Conservation (phyloP, 768 basidiomycete species). For the Pulveroboletus ravenelii region DNA sequence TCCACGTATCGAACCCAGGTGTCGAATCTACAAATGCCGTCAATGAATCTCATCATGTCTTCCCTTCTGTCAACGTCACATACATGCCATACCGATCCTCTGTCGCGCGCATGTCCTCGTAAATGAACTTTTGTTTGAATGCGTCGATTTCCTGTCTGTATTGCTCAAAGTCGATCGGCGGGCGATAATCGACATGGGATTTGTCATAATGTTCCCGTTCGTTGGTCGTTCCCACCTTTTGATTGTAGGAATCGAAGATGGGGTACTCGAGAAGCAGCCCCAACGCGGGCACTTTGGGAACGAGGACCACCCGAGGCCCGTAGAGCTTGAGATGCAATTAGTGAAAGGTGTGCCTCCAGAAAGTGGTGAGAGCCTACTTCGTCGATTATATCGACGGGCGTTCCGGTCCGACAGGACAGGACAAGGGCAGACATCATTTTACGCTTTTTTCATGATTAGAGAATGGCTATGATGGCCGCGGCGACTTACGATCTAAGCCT, state of each 20-base stretch:
- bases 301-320: slow-evolving; percentile 67
- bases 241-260: slow-evolving; percentile 75
- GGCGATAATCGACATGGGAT: slow-evolving; percentile 59
- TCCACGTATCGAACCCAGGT: slow-evolving; percentile 80
- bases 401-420: slow-evolving; percentile 69
- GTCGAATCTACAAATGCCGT: slow-evolving; percentile 54
- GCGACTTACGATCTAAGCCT: slow-evolving; percentile 28
- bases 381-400: slow-evolving; percentile 69
- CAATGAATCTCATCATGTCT: background rate
- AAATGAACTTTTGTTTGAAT: slow-evolving; percentile 86
- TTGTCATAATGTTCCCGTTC: slow-evolving; percentile 43
- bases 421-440: slow-evolving; percentile 94
- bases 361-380: slow-evolving; percentile 42
- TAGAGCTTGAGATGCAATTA: slow-evolving; percentile 52
- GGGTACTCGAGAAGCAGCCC: slow-evolving; percentile 89
- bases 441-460: slow-evolving; percentile 49
- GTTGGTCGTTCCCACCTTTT: slow-evolving; percentile 40
- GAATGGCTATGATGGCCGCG: background rate
- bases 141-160: slow-evolving; percentile 63
- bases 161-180: slow-evolving; percentile 65
- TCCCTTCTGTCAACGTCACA: slow-evolving; percentile 27
- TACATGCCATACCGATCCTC: slow-evolving; percentile 78
- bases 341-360: background rate
- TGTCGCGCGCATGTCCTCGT: slow-evolving; percentile 77
- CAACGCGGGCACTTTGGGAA: slow-evolving; percentile 95